Evolutionary conservation across 805 yeast genomes (phyloP).

Genomic region (Pichia occidentalis): DNA sequence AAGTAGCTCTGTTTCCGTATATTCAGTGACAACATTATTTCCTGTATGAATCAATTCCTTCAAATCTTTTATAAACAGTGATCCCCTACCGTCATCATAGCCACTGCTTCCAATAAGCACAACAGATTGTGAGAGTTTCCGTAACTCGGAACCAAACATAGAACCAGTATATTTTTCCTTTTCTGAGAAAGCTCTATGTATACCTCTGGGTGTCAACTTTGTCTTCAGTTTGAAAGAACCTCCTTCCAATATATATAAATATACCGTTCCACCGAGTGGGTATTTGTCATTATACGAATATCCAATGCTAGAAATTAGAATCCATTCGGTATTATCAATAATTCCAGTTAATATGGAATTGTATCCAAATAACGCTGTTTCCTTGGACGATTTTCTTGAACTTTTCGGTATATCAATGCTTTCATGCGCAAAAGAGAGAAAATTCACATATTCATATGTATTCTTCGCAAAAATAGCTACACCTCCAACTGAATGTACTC

Average conservation of each 20-base stretch:
- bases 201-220: slow-evolving; percentile 14
- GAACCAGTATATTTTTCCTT: slow-evolving; percentile 6
- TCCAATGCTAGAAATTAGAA: slow-evolving; percentile 26
- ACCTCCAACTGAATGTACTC: slow-evolving; percentile 33
- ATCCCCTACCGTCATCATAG: slow-evolving; percentile 35
- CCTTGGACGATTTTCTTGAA: slow-evolving; percentile 18
- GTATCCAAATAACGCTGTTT: slow-evolving; percentile 26
- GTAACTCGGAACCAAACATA: slow-evolving; percentile 20
- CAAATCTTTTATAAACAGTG: slow-evolving; percentile 38
- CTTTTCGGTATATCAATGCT: not conserved
- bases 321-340: slow-evolving; percentile 20
- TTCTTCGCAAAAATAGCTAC: slow-evolving; percentile 32
- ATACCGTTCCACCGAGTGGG: slow-evolving; percentile 37
- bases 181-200: not conserved
- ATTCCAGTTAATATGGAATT: slow-evolving; percentile 22
- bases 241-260: slow-evolving; percentile 19
- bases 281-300: slow-evolving; percentile 23
- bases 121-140: slow-evolving; percentile 11
- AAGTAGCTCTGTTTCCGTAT: slow-evolving; percentile 14
- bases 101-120: slow-evolving; percentile 34
- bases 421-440: not conserved
- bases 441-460: not conserved
- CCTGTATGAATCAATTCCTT: slow-evolving; percentile 6
- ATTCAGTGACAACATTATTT: not conserved
- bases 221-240: slow-evolving; percentile 10